Base-by-base conservation (phyloP, 192 early-diverging fungal species). In the Fimicolochytrium jonesii region DNA sequence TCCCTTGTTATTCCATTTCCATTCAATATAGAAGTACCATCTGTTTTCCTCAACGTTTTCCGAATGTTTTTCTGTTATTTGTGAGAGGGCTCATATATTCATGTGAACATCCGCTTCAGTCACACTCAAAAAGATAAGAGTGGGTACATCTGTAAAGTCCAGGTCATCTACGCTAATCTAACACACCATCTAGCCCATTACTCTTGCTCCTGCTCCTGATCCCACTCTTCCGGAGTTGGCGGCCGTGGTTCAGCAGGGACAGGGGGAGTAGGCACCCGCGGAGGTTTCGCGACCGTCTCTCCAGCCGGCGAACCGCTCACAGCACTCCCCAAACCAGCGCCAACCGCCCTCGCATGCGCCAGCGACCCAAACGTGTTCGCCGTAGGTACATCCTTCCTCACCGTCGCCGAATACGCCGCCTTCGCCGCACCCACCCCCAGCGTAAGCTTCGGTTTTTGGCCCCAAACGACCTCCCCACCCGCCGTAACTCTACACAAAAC, bases 401-500 rank as follows among this genome's bases (percentile, higher is more conserved):
- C 33, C 31, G 53, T n/a, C 4, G 13, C 35, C 4, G 7, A 17
- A 20, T 55, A 55, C 31, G 53, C 53, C 33, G 53, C 35, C 18
- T 34, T 15, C 4, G 53, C 53, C 25, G 11, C 33, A 6, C 33
- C 53, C 2, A n/a, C 4, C 13, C 31, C 35, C 33, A 17, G 18
- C 13, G 53, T 18, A n/a, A 2, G 4, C 7, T 6, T 7, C 10
- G 53, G 53, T 6, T 25, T 13, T 3, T 30, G 36, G 5, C 33
- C 33, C 30, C 33, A 33, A 3, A 55, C n/a, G 42, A 59, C 44
- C 41, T 59, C 56, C 5, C 61, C 58, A 4, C 29, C 47, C n/a
- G 1, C 2, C 0, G 11, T n/a, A 6, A 43, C 51, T 7, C 28
- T 34, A 32, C 64, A 66, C 11, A 47, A 20, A 11, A 20, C n/a